These are phyloP conservation scores for Aspergillus olivimuriae DNA, from an alignment of 495 filamentous ascomycete genomes.

Conservation along the genomic window DNA sequence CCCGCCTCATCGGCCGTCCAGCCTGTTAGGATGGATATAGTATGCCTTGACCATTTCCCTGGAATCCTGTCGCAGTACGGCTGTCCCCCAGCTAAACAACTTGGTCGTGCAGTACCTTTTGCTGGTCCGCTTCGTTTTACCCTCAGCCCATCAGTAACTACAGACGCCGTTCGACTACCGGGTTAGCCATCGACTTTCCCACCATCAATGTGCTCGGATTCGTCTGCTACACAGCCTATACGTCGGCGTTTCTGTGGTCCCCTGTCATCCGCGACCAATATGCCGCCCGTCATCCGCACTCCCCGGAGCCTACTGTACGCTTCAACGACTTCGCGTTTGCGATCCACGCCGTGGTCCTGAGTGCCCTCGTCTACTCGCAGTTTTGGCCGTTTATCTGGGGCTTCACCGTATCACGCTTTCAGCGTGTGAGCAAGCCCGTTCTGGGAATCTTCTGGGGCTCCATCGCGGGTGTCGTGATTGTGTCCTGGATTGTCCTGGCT, in stretches of 20 bases:
- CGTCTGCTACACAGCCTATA: constrained; percentile 69
- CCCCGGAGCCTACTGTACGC: constrained; percentile 72
- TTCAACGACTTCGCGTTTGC: constrained; percentile 90
- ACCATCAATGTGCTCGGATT: constrained; percentile 81
- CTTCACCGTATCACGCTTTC: constrained; percentile 50
- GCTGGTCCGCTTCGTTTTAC: constrained; percentile 88
- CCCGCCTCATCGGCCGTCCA: too few relatives aligned
- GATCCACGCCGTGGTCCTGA: constrained; percentile 66
- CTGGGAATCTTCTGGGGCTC: constrained; percentile 61
- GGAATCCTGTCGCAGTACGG: too few relatives aligned
- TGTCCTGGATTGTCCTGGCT: constrained; percentile 48
- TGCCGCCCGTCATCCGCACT: constrained; percentile 65
- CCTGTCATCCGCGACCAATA: constrained; percentile 74
- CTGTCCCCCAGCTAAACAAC: too few relatives aligned
- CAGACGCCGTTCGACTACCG: constrained; percentile 65
- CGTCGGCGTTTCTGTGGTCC: constrained; percentile 67
- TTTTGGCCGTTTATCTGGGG: constrained; percentile 69
- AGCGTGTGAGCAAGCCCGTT: constrained; percentile 58
- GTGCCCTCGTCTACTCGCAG: constrained; percentile 61
- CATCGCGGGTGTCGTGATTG: constrained; percentile 48
- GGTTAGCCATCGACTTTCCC: constrained; percentile 81
- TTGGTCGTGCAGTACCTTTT: too few relatives aligned
- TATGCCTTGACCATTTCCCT: constrained; percentile 25
- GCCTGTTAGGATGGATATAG: constrained; percentile 41
- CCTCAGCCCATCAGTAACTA: constrained; percentile 79